Evolutionary conservation across 805 yeast genomes (phyloP).

Genomic region (Wickerhamiella azyma): DNA sequence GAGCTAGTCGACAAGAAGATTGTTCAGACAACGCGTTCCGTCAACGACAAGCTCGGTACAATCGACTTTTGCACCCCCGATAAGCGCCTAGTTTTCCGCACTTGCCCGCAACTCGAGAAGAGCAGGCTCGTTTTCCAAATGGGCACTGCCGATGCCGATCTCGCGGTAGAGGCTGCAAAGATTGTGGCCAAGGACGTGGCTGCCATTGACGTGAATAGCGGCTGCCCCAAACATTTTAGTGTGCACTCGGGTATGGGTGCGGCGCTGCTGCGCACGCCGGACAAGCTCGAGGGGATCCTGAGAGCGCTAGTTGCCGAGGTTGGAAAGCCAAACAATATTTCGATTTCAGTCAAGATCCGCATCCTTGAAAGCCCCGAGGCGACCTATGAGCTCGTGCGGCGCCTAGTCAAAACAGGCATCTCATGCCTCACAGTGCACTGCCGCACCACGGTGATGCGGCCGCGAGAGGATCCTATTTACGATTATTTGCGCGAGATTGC

Average conservation of each 20-base stretch:
- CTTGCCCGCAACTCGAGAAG: slow-evolving; percentile 48
- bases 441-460: slow-evolving; percentile 75
- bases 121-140: slow-evolving; percentile 70
- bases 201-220: slow-evolving; percentile 89
- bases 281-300: slow-evolving; percentile 55
- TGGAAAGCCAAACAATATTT: slow-evolving; percentile 61
- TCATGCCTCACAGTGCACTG: slow-evolving; percentile 82
- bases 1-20: slow-evolving; percentile 84
- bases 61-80: slow-evolving; percentile 28
- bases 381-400: slow-evolving; percentile 44
- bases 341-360: slow-evolving; percentile 85
- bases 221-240: slow-evolving; percentile 94
- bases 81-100: slow-evolving; percentile 53
- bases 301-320: slow-evolving; percentile 57
- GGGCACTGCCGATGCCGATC: slow-evolving; percentile 71
- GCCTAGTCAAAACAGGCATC: slow-evolving; percentile 65
- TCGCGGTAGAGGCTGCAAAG: slow-evolving; percentile 81
- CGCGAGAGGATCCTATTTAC: slow-evolving; percentile 64
- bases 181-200: slow-evolving; percentile 74
- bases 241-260: slow-evolving; percentile 98
- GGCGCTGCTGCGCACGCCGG: slow-evolving; percentile 74
- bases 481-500: slow-evolving; percentile 51
- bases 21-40: slow-evolving; percentile 50
- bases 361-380: slow-evolving; percentile 49
- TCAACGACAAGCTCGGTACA: slow-evolving; percentile 31